Evolutionary conservation across 2,329 filamentous ascomycete genomes (phyloP).

Genomic region (Xenoacremonium recifei): DNA sequence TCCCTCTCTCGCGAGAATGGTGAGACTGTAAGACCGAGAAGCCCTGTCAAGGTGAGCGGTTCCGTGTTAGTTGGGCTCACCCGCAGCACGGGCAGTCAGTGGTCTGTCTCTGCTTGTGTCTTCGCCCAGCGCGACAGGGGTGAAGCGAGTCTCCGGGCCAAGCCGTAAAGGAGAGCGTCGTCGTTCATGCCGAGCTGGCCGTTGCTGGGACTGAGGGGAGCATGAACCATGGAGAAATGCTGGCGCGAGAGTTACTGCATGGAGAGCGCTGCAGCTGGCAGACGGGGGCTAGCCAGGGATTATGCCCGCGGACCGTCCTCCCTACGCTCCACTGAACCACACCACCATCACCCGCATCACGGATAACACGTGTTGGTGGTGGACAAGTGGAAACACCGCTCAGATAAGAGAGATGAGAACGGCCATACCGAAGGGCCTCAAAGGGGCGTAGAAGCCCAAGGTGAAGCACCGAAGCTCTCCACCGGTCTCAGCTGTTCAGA

Average conservation of each 20-base stretch:
- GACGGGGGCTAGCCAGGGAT: neutral
- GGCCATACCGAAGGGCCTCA: neutral
- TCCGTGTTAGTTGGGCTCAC: too few relatives aligned
- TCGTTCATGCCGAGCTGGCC: conserved; percentile 9
- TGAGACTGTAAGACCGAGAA: too few relatives aligned
- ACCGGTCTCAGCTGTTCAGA: too few relatives aligned
- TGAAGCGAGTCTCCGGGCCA: too few relatives aligned
- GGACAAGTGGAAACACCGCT: neutral
- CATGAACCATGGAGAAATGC: neutral
- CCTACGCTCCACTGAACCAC: neutral
- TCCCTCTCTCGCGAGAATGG: too few relatives aligned
- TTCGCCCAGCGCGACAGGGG: too few relatives aligned
- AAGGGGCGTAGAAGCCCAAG: too few relatives aligned
- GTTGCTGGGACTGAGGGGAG: neutral
- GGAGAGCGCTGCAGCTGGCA: neutral
- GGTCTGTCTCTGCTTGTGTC: too few relatives aligned
- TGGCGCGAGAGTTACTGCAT: neutral
- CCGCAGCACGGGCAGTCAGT: too few relatives aligned
- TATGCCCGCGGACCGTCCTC: too few relatives aligned
- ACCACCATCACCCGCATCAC: neutral
- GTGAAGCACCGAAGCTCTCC: too few relatives aligned
- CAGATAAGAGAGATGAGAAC: neutral
- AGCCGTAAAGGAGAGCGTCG: conserved; percentile 18
- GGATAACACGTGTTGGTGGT: neutral
- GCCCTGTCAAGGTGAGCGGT: too few relatives aligned